Evolutionary conservation across 1,284 basidiomycete genomes (phyloP).

Genomic region (Pseudozyma flocculosa): DNA sequence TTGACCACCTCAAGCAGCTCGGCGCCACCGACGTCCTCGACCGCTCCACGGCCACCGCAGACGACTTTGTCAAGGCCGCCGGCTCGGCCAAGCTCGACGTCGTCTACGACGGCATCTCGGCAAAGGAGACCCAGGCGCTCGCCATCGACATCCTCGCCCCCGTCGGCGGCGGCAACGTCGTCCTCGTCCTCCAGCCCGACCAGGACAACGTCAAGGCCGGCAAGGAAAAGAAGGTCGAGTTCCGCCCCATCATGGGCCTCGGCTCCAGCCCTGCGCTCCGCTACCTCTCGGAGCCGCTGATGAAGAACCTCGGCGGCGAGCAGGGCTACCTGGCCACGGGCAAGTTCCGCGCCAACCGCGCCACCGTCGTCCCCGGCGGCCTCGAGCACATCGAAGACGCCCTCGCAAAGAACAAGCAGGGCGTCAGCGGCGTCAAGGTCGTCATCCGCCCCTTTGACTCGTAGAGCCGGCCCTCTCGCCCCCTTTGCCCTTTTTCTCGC

Average conservation of each 20-base stretch:
- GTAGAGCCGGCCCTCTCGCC: no score
- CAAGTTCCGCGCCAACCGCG: conserved; percentile 25
- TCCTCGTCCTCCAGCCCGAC: conserved; percentile 18
- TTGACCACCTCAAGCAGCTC: conserved; percentile 25
- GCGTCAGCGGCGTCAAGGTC: conserved; percentile 40
- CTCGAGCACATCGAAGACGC: conserved; percentile 28
- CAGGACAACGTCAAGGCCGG: conserved; percentile 6
- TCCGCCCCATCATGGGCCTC: conserved; percentile 14
- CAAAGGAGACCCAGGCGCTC: conserved; percentile 21
- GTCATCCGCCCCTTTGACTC: no score
- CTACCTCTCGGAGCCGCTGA: conserved; percentile 18
- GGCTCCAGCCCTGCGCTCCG: conserved; percentile 20
- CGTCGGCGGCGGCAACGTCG: conserved; percentile 16
- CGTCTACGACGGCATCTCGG: conserved; percentile 42
- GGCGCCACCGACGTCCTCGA: conserved; percentile 35
- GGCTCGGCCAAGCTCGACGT: conserved; percentile 5
- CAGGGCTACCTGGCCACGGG: conserved; percentile 33
- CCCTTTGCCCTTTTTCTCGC: no score
- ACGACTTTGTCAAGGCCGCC: conserved; percentile 13
- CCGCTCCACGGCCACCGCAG: conserved; percentile 13
- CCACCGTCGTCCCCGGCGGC: conserved; percentile 31
- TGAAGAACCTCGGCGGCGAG: conserved; percentile 21
- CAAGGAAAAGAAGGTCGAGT: conserved; percentile 1
- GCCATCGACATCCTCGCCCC: conserved; percentile 34
- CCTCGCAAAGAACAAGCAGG: conserved; percentile 34